Evolutionary conservation across 2,329 filamentous ascomycete species (phyloP), one percentile per base, ranked within the genome.

Genomic region (Fusarium sp.): DNA sequence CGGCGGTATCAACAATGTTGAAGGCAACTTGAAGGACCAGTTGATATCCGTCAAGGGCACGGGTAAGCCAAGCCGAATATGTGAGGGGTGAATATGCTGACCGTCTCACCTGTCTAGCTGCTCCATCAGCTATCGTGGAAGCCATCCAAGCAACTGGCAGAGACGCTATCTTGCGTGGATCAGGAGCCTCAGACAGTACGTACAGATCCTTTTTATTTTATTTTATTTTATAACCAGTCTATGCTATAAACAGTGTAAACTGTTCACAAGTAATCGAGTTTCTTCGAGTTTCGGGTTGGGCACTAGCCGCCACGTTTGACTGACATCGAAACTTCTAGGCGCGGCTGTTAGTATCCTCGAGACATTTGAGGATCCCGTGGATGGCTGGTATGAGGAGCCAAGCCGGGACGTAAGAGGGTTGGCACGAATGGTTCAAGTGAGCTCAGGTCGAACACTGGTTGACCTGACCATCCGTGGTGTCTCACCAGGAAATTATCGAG

Each of bases 281-380:
- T 45, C 49, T 38, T 43, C n/a, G 26, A 40, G 18, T n/a, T 45
- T 22, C 20, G 28, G 18, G 33, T 49, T 38, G 22, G 34, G 48
- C 10, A 34, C 53, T 50, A 38, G 20, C 40, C 34, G 45, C 17
- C 24, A 39, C 18, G 28, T 5, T 28, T 40, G 15, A 28, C 68
- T 72, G 9, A 74, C 60, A 22, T 58, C 14, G 45, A 51, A 49
- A 48, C 50, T 28, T 33, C 17, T 71, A 89, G 92, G 89, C 77
- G 93, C 94, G 31, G 94, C 95, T 44, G 96, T 99, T 43, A 97
- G 95, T 81, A 98, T 99, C 76, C 89, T 99, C 64, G 96, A 99
- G 84, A 97, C 94, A 58, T 90, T 86, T 72, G 90, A 93, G 76
- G 87, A 90, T 38, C 45, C 82, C 80, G 38, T 79, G 81, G 59